Evolutionary conservation across 768 basidiomycete genomes (phyloP), one percentile per base, ranked within the genome.

Genomic region (Lentinus brumalis): DNA sequence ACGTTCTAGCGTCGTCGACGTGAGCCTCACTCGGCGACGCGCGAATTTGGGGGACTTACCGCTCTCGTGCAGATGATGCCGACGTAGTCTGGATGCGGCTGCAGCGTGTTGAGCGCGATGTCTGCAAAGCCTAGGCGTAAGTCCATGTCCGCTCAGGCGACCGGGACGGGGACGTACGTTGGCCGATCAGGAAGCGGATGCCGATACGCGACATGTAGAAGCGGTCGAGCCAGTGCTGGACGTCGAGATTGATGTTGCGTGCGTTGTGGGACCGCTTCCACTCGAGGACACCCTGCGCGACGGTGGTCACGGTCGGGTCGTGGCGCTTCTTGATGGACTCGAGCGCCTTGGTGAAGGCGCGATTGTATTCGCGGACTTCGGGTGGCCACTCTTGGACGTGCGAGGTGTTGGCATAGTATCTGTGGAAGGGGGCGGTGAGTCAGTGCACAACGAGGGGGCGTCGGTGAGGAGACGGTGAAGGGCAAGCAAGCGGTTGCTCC

Each of bases 201-300:
- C 93, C 94, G 50, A 95, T 96, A 30, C 97, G 88, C 31, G 87
- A 90, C 86, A 99, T 86, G 73, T 99, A 98, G 76, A 98, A 99
- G 42, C 97, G 82, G 74, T 98, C 97, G 65, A 99, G 77, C 92
- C 96, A 98, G 29, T 88, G 86, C 73, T 98, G 96, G 53, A 99
- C 91, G 67, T 95, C 93, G 40, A 88, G 78, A 15, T 91, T 91
- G 51, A 94, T 93, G 51, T 85, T 81, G 38, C 79, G 82, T 14
- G 84, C 81, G 49, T 88, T 86, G 70, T 85, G 85, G 59, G 78
- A 80, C 38, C 86, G 82, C 72, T 98, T 98, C 95, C 95, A 98
- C 72, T 99, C 96, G 60, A 98, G 79, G 4, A 99, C 91, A 50
- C 96, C 96, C 74, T 96, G 95, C 0, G 93, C 94, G 58, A 98